A percentile compares a stretch with the other conserved stretches of the same genome.
Conservation (phyloP, 805 yeast genomes). For the Starmerella bombi region DNA sequence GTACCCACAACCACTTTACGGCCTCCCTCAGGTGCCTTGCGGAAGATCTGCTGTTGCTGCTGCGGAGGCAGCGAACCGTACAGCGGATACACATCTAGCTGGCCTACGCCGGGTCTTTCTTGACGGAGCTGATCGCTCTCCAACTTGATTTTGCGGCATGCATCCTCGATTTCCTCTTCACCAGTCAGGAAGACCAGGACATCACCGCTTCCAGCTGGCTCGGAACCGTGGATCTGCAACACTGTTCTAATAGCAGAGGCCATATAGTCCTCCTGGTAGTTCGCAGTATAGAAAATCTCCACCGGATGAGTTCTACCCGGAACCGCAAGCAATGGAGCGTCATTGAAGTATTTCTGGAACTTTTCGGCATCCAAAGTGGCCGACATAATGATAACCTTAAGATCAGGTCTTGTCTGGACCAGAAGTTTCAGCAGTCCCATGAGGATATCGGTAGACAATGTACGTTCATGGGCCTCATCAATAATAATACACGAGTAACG, state of each 20-base stretch:
- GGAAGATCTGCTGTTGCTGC: slow-evolving; percentile 87
- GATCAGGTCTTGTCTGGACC: slow-evolving; percentile 63
- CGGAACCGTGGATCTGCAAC: slow-evolving; percentile 74
- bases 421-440: slow-evolving; percentile 90
- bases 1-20: slow-evolving; percentile 86
- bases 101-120: slow-evolving; percentile 76
- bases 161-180: slow-evolving; percentile 90
- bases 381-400: slow-evolving; percentile 89
- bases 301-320: slow-evolving; percentile 98
- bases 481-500: slow-evolving; percentile 80
- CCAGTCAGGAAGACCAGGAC: slow-evolving; percentile 32
- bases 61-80: slow-evolving; percentile 95
- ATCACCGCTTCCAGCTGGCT: slow-evolving; percentile 23
- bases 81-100: slow-evolving; percentile 75
- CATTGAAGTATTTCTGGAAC: slow-evolving; percentile 76
- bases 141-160: slow-evolving; percentile 72
- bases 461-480: slow-evolving; percentile 98
- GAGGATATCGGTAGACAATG: slow-evolving; percentile 87
- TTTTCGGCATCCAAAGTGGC: slow-evolving; percentile 96
- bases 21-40: slow-evolving; percentile 87
- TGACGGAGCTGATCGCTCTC: slow-evolving; percentile 83
- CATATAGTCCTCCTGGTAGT: slow-evolving; percentile 84
- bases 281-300: slow-evolving; percentile 93
- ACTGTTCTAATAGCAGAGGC: slow-evolving; percentile 94
- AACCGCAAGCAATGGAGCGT: slow-evolving; percentile 88